Evolutionary conservation across 1,284 basidiomycete genomes (phyloP).

Genomic region (Phellopilus nigrolimitatus): DNA sequence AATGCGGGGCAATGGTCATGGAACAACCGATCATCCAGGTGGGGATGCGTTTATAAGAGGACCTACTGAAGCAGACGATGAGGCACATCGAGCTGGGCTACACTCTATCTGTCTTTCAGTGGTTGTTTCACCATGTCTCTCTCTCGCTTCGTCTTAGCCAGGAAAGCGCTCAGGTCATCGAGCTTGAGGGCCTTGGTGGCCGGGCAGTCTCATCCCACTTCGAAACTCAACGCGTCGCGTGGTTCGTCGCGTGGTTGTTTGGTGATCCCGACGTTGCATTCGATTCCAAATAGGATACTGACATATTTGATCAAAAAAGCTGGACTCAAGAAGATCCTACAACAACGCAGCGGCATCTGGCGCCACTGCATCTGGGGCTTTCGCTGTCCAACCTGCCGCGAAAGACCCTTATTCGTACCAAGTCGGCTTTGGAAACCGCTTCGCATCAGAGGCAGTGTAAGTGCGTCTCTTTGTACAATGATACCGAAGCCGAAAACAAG

Average conservation of each 20-base stretch:
- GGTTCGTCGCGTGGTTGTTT: not conserved
- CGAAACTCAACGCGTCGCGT: not conserved
- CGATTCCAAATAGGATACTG: too few relatives aligned
- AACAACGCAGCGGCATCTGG: conserved; percentile 10
- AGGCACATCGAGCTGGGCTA: too few relatives aligned
- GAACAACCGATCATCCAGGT: too few relatives aligned
- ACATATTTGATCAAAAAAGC: not conserved
- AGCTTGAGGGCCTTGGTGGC: not conserved
- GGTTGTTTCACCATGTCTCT: conserved; percentile 1
- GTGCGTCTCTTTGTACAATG: not conserved
- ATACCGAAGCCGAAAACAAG: not conserved
- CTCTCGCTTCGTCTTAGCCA: not conserved
- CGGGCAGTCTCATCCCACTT: not conserved
- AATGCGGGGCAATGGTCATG: not conserved
- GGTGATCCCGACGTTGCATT: not conserved
- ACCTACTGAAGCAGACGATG: not conserved
- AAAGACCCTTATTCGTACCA: conserved; percentile 28
- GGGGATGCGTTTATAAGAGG: too few relatives aligned
- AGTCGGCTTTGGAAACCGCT: conserved; percentile 31
- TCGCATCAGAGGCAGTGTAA: conserved; percentile 26
- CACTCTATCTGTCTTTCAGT: too few relatives aligned
- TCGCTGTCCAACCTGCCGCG: conserved; percentile 35
- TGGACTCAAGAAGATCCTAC: conserved; percentile 10
- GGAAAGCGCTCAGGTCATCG: not conserved
- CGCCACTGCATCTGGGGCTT: conserved; percentile 39